Base-by-base conservation (phyloP, 2,329 filamentous ascomycete genomes). In the Didymella pinodella region DNA sequence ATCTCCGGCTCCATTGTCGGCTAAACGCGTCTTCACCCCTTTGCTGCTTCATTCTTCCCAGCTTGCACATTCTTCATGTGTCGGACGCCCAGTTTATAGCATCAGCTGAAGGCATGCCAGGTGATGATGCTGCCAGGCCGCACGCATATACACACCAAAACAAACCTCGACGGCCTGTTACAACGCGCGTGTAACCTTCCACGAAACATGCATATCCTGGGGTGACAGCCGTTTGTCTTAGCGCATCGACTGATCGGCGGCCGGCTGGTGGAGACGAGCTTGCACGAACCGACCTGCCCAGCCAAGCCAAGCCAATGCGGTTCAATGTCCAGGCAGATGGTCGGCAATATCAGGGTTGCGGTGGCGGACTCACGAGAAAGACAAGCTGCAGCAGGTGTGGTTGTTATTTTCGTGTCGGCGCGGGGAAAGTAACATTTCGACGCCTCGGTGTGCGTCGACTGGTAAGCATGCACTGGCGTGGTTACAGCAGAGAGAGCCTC, bases 201-300 rank as follows among this genome's bases (percentile, higher is more conserved):
- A 70, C 68, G 54, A 67, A 70, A 67, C 67, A 67, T 65, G 63
- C 59, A 57, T 48, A 65, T 60, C 60, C 61, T 64, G 65, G 66
- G 61, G 69, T 72, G 67, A 69, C 72, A 74, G 68, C 71, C 71
- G 71, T 74, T 73, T 68, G 66, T 71, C 66, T 70, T 74, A 70
- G 71, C 66, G 50, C 45, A 52, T 40, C 43, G 48, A 49, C 20
- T 31, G 57, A 60, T 60, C 57, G 45, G 48, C 57, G 32, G 53
- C 49, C 48, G 48, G 48, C 41, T 47, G 43, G 48, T 34, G 52
- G 57, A 56, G 57, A 45, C 41, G 53, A 46, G 51, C 43, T 51
- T 36, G 47, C 36, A 43, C 41, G 52, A 36, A 48, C 57, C 31
- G 52, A 55, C 43, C 36, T 38, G 38, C 41, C 18, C 46, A 34